Evolutionary conservation across 2,329 filamentous ascomycete species (phyloP), one percentile per base, ranked within the genome.

Genomic region (Sporothrix mexicana): DNA sequence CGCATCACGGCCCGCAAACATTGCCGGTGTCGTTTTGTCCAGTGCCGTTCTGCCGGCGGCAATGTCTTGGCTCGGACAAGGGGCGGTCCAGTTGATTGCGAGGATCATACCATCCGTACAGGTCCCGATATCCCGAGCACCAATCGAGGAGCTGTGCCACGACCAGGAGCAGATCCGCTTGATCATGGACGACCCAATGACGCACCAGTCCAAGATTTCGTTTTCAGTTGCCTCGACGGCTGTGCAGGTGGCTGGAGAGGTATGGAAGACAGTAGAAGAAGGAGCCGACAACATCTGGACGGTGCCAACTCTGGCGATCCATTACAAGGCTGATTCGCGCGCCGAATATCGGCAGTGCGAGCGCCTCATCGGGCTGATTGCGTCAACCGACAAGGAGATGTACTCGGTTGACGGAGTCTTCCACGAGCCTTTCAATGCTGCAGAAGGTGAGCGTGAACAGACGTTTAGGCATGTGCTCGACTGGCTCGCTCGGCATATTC

Each of bases 301-400:
- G 13, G 13, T 25, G 3, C 45, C 64, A 8, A 53, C 47, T 10
- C 25, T 68, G 25, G 64, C 45, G 15, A 36, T 49, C 12, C 62
- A 67, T 20, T 43, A 15, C 62, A 67, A 43, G 13, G 62, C 59
- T 23, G 62, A 67, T n/a, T 25, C 62, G 5, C 43, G 43, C 62
- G 62, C 62, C 5, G 20, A 30, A 13, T 36, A 51, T 41, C 45
- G 25, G 15, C 45, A 51, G 45, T 51, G 45, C 13, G 17, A 51
- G 45, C 17, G 23, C 15, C 47, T 68, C 3, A n/a, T 51, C 8
- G 45, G 51, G 13, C 10, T 13, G 15, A 68, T 68, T 68, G 64
- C 45, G 9, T 68, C 64, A 17, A 15, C 17, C 8, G 45, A 51
- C 45, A 68, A 68, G 25, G 45, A 30, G n/a, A 4, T 68, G 64